Percentiles rank a stretch among this genome's conserved stretches.
Evolutionary conservation across 1,284 basidiomycete genomes (phyloP).

Genomic region (Hemileia vastatrix): DNA sequence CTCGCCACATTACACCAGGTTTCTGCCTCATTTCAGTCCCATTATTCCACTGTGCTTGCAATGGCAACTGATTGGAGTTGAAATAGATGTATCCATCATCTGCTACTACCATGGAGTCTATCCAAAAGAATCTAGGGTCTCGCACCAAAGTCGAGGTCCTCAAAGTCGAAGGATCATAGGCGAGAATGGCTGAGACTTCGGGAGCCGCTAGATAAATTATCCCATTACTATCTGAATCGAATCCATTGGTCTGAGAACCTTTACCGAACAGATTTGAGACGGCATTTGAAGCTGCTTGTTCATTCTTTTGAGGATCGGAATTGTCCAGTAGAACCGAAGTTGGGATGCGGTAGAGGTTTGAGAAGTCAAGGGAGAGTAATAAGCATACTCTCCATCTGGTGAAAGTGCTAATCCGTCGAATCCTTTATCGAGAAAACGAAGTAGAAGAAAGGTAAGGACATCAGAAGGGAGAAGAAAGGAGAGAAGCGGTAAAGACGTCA

Average conservation of each 20-base stretch:
- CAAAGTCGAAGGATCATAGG: slow-evolving; percentile 12
- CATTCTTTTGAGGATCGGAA: slow-evolving; percentile 5
- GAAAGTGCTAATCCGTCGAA: no score
- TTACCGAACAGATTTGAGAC: slow-evolving; percentile 19
- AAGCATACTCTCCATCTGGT: slow-evolving; percentile 24
- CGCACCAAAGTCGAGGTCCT: slow-evolving; percentile 14
- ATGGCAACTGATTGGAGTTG: slow-evolving; percentile 20
- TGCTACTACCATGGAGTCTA: slow-evolving; percentile 18
- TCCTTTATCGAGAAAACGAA: neutral
- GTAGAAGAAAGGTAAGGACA: neutral
- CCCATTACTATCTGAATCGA: slow-evolving; percentile 22
- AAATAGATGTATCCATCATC: slow-evolving; percentile 22
- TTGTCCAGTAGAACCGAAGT: slow-evolving; percentile 19
- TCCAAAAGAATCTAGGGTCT: slow-evolving; percentile 23
- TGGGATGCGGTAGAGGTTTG: slow-evolving; percentile 19
- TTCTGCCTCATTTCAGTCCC: slow-evolving; percentile 20
- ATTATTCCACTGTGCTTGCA: slow-evolving; percentile 20
- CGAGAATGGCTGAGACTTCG: slow-evolving; percentile 22
- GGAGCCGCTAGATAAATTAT: slow-evolving; percentile 21
- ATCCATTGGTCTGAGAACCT: slow-evolving; percentile 22
- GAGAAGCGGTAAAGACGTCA: neutral
- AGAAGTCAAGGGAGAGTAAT: slow-evolving; percentile 22
- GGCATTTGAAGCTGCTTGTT: slow-evolving; percentile 7
- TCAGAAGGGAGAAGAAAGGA: neutral
- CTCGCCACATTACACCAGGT: slow-evolving; percentile 21